Evolutionary conservation across 148 eudicot genomes (phyloP), one percentile per base, ranked within the genome.

Genomic region (Fagopyrum esculentum): DNA sequence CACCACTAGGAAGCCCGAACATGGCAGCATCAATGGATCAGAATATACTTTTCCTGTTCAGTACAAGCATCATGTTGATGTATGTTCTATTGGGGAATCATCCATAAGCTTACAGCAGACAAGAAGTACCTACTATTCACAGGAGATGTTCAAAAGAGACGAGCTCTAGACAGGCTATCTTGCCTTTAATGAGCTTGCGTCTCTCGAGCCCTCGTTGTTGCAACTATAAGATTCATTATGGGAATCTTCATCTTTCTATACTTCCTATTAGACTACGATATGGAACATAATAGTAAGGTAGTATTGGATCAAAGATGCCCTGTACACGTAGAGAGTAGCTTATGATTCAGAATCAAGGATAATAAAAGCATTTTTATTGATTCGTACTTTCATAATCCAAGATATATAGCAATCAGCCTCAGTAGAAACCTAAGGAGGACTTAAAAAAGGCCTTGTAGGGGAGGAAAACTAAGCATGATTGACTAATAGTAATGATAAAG

Each of bases 1-100:
- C 86, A 76, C 98, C 98, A 44, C 82, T 84, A 68, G 92, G 85
- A 57, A 81, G 85, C 77, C 97, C 98, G 43, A 95, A 77, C 78
- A 83, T 78, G 73, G 93, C 89, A 70, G 75, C 80, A 66, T 73
- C 82, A 71, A n/a, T 76, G 59, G 70, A 84, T 4, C 76, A 50
- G 75, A 79, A 81, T 75, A 22, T 81, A 52, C 3, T 80, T 79
- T 47, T 88, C 76, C 75, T 87, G 79, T 73, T 86, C 80, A 63
- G 83, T 72, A 74, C 80, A 75, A 73, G 81, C 60, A 80, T 81
- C 75, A 69, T 89, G 73, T 29, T 86, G 63, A 55, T 86, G 74
- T 84, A 82, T 74, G 40, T 78, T 68, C 73, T 81, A 29, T 69
- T 85, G 77, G 85, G 71, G 73, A 81, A 57, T 74, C 77, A 77